Evolutionary conservation across 768 basidiomycete species (phyloP), one percentile per base, ranked within the genome.

Genomic region (Xerocomellus intermedius): DNA sequence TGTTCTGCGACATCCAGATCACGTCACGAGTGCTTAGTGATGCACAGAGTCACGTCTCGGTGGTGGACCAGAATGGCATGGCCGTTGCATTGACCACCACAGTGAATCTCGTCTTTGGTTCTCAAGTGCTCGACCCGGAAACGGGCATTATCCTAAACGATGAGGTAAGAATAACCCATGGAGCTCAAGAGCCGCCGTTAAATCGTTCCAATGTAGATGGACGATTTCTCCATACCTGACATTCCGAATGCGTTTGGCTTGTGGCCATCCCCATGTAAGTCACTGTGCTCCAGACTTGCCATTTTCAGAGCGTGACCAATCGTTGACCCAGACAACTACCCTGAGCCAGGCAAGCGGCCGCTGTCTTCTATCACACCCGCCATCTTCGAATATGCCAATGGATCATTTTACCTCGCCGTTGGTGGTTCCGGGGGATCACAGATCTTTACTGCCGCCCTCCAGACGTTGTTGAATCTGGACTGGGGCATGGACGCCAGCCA

Each of bases 141-240:
- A 97, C 94, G 0, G 95, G 96, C 0, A 79, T 98, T 28, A 80
- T 98, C 48, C 72, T 98, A 39, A 98, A 98, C 64, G 85, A 98
- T 64, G 91, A 96, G 77, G 84, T 81, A 62, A 61, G 22, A 41
- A n/a, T 41, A n/a, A 43, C 19, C 2, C 8, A 39, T 5, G 10
- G 12, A 44, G 26, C n/a, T 37, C 37, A 7, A 22, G 39, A 26
- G 0, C 9, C 19, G 26, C 24, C 16, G 22, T 26, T 50, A 30
- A 53, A 56, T n/a, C 8, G 13, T 55, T 14, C 7, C 8, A 5
- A 4, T 19, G 26, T 50, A 86, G 82, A 91, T 93, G 89, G 91
- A 94, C 58, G 96, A 98, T 70, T 98, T 98, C 69, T 89, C 93
- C 12, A 86, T 77, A 1, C 95, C 94, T 2, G 93, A 89, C 4